phyloP scores from a whole-genome alignment of 2,329 filamentous ascomycete species.

The Hypoxylon sp. region DNA sequence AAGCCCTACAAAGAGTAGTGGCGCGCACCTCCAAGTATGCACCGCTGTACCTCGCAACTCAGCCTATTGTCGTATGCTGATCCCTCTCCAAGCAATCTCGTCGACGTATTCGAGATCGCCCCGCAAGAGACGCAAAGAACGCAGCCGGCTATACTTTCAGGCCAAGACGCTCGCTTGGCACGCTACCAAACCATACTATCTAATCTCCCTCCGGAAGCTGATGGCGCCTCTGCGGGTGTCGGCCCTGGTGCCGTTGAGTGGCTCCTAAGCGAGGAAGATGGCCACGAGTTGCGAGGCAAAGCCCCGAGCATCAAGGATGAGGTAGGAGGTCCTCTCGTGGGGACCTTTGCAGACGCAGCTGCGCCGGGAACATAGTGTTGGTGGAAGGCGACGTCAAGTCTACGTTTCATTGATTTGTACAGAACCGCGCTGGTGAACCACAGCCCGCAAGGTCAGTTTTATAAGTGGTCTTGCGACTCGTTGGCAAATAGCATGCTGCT shows the following conservation, averaged over 20 bases:
- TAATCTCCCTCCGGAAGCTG: conserved; percentile 61
- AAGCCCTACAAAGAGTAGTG: conserved; percentile 70
- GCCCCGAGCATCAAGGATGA: conserved; percentile 50
- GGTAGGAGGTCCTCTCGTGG: conserved; percentile 58
- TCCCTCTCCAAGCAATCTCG: conserved; percentile 62
- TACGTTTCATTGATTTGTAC: too few species aligned
- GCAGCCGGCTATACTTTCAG: conserved; percentile 49
- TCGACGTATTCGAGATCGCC: conserved; percentile 72
- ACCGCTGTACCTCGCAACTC: conserved; percentile 1
- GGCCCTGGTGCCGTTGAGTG: conserved; percentile 58
- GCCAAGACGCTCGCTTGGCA: conserved; percentile 63
- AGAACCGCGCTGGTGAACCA: too few species aligned
- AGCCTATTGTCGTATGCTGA: conserved; percentile 34
- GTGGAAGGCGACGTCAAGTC: too few species aligned
- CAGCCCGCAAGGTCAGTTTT: too few species aligned
- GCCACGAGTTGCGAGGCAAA: conserved; percentile 54
- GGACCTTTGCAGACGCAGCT: conserved; percentile 67
- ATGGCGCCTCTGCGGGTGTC: conserved; percentile 49
- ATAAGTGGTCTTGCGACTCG: too few species aligned
- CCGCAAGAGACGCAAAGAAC: conserved; percentile 54
- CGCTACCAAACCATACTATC: conserved; percentile 70
- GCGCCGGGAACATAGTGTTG: conserved; percentile 38
- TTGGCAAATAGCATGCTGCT: too few species aligned
- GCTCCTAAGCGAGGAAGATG: conserved; percentile 60
- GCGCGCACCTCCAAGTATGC: conserved; percentile 70